Base-by-base conservation (phyloP, 768 basidiomycete genomes). In the Lactarius vividus region DNA sequence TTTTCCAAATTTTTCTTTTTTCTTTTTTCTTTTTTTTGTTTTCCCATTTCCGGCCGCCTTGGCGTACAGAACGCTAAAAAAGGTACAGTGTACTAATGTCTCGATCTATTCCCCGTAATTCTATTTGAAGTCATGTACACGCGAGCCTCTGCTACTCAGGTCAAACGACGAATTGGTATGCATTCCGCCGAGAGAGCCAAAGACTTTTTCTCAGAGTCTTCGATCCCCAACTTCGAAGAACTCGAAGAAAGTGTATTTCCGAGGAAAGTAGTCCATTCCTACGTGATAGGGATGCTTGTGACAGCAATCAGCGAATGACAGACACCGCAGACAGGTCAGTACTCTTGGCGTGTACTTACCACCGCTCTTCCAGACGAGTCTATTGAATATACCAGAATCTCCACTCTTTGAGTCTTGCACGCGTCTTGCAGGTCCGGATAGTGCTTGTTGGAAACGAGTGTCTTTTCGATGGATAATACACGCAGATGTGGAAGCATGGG, bases 241-340 rank as follows among this genome's bases (percentile, higher is more conserved):
- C 52, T 66, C 61, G 9, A 52, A 35, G 49, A 66, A 66, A 31
- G 61, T 63, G 42, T n/a, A 10, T 18, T 46, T 61, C 39, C 65
- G 57, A 54, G 65, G 65, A 37, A 66, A 66, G 15, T 52, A 57
- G 18, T 63, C 65, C 61, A 66, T 63, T 52, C 63, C 65, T 3
- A n/a, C 33, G 26, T 62, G 57, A 18, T 66, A 66, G 1, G 57
- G 61, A 3, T 66, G 65, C 57, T 66, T 28, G 9, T 40, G 40
- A 4, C 44, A 35, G 16, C 33, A 7, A 46, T 55, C 39, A 60
- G 37, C 7, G 5, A 39, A 39, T 16, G 39, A 15, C 39, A 39
- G 39, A 20, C 31, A 6, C 20, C 4, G 1, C 53, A 6, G 5
- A 15, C 4, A 13, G 5, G 20, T 6, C 10, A 4, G 20, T 37